Conservation (phyloP, 768 basidiomycete genomes). For the Leccinum aurantiacum region DNA sequence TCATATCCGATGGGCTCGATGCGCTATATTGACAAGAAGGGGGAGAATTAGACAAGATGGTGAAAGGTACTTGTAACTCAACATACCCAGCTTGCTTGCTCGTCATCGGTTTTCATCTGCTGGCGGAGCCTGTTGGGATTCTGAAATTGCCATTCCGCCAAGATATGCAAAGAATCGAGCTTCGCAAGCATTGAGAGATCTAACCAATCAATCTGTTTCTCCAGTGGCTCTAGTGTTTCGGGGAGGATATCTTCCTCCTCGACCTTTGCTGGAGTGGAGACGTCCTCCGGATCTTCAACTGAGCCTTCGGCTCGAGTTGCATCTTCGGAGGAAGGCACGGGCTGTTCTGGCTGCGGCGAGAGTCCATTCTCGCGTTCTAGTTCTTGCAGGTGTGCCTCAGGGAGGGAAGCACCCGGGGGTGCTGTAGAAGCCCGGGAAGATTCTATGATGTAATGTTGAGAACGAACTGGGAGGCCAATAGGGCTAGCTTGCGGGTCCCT, state of each 20-base stretch:
- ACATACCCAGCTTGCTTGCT: constrained; percentile 75
- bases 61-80: neutral
- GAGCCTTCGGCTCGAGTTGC: neutral
- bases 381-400: constrained; percentile 11
- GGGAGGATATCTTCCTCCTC: constrained; percentile 24
- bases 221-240: constrained; percentile 25
- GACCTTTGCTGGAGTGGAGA: constrained; percentile 13
- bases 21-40: constrained; percentile 48
- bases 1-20: constrained; percentile 87
- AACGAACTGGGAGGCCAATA: constrained; percentile 52
- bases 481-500: constrained; percentile 71
- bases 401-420: constrained; percentile 11
- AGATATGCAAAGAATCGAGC: constrained; percentile 69
- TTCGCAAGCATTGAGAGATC: constrained; percentile 69
- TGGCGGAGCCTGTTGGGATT: constrained; percentile 67
- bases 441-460: constrained; percentile 23
- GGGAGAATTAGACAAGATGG: neutral
- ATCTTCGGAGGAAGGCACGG: constrained; percentile 6
- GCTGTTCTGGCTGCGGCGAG: constrained; percentile 10
- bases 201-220: constrained; percentile 63
- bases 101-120: constrained; percentile 79
- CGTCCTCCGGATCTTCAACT: constrained; percentile 2
- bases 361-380: constrained; percentile 15
- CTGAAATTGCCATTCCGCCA: constrained; percentile 88
- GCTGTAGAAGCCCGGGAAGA: constrained; percentile 32